Base-by-base conservation (phyloP, 2,329 filamentous ascomycete genomes). In the Coniochaeta ligniaria region DNA sequence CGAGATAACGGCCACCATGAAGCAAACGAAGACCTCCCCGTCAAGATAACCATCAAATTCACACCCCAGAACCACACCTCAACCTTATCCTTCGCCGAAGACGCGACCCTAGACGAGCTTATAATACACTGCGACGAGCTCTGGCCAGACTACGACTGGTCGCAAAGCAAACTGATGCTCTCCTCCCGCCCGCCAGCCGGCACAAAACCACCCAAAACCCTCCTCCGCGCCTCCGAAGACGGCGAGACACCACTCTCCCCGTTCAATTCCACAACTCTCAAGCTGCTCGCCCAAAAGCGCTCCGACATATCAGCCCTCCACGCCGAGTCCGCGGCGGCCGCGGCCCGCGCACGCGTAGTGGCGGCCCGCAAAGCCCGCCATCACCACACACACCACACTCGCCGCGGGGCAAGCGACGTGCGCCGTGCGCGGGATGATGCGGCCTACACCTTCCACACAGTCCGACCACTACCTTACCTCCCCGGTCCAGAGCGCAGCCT, bases 371-470 rank as follows among this genome's bases (percentile, higher is more conserved):
- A 52, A 12, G 16, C 47, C 17, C 47, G 5, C 2, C 22, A 17
- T 61, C 59, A 2, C 60, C 57, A 58, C 60, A 55, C 50, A 62
- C 58, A 62, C 58, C 47, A 52, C 47, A 6, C 47, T 2, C 22
- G 26, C 6, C 22, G n/a, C 16, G 61, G 61, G 24, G 60, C 45
- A 6, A 16, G 41, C 69, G 60, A 70, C 71, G 24, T 71, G 66
- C 50, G 65, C 62, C 60, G 69, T 72, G 63, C 79, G 77, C 70
- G 68, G 71, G 84, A 85, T n/a, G 83, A 88, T 61, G 77, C 80
- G 22, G 80, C 79, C 62, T 96, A 96, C 76, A 96, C 90, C 0
- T 99, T 99, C 75, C 82, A 88, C 64, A 84, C 85, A 0, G 79
- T 98, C 0, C 83, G 86, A 1, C 90, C 93, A 0, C 82, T 99